phyloP scores from a whole-genome alignment of 352 stramenopile genomes.

The Pythium folliculosum region DNA sequence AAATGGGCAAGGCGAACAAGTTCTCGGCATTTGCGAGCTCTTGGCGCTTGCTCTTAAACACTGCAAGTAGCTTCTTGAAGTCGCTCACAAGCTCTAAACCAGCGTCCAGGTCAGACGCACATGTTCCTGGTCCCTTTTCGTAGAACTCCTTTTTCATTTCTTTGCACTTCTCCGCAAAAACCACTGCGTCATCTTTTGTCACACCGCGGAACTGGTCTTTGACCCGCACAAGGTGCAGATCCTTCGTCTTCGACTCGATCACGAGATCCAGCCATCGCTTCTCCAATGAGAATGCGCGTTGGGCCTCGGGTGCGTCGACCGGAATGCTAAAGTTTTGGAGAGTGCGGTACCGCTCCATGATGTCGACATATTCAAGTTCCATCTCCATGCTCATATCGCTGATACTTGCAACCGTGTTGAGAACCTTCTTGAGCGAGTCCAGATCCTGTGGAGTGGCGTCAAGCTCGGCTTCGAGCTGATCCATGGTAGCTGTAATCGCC shows the following conservation, averaged over 20 bases:
- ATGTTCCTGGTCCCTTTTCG: conserved; percentile 80
- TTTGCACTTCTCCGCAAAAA: conserved; percentile 88
- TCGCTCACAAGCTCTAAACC: conserved; percentile 87
- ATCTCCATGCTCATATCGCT: conserved; percentile 91
- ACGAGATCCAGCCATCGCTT: conserved; percentile 83
- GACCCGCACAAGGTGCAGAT: conserved; percentile 91
- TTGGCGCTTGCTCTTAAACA: conserved; percentile 77
- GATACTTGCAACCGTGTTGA: conserved; percentile 91
- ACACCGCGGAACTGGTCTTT: conserved; percentile 95
- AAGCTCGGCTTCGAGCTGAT: conserved; percentile 81
- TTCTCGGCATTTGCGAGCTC: conserved; percentile 95
- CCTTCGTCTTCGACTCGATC: conserved; percentile 89
- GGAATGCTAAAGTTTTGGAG: conserved; percentile 84
- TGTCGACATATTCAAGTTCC: conserved; percentile 93
- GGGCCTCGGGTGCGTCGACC: conserved; percentile 63
- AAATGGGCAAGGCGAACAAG: conserved; percentile 91
- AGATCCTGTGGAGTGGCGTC: conserved; percentile 83
- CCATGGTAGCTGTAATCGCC: conserved; percentile 69
- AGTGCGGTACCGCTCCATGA: conserved; percentile 92
- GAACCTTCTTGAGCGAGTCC: conserved; percentile 93
- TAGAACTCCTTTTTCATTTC: conserved; percentile 89
- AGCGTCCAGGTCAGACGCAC: conserved; percentile 84
- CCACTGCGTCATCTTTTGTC: conserved; percentile 89
- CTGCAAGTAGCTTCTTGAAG: conserved; percentile 80
- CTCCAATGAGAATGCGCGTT: conserved; percentile 79